Conservation (phyloP, 2,329 filamentous ascomycete species). For the Myriosclerotinia scirpicola region DNA sequence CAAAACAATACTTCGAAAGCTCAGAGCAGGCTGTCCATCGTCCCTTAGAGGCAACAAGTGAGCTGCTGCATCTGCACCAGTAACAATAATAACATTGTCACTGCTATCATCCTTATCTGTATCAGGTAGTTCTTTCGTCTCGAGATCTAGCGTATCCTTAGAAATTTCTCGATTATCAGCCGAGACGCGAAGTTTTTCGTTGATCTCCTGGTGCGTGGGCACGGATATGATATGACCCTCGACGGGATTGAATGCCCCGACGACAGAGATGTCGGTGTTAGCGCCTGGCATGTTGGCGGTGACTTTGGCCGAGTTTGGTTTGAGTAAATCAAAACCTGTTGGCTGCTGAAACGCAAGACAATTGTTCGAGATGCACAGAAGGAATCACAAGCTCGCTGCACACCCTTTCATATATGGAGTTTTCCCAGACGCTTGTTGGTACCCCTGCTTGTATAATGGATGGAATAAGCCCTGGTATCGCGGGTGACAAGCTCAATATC, state of each 20-base stretch:
- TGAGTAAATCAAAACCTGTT: constrained; percentile 2
- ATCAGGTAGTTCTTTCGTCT: constrained; percentile 33
- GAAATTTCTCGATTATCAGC: constrained; percentile 21
- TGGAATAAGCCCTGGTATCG: background rate
- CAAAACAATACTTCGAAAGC: constrained; percentile 53
- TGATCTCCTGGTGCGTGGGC: constrained; percentile 38
- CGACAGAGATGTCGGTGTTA: constrained; percentile 33
- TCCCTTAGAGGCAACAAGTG: constrained; percentile 54
- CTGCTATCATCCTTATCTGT: constrained; percentile 40
- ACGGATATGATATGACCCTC: constrained; percentile 40
- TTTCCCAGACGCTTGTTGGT: background rate
- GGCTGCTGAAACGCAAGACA: background rate
- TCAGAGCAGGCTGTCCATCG: constrained; percentile 52
- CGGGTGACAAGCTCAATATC: constrained; percentile 1
- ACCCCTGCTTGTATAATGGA: background rate
- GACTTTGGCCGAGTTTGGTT: background rate
- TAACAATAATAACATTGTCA: constrained; percentile 51
- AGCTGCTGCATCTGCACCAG: constrained; percentile 51
- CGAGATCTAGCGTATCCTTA: constrained; percentile 29
- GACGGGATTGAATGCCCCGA: constrained; percentile 37
- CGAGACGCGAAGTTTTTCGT: constrained; percentile 38
- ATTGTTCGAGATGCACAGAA: background rate
- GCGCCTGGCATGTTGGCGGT: constrained; percentile 28
- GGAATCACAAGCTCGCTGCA: background rate
- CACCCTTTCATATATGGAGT: background rate